These are phyloP conservation scores for Tubosaeta brunneosetosa DNA, from an alignment of 768 basidiomycete genomes.

Conservation along the genomic window DNA sequence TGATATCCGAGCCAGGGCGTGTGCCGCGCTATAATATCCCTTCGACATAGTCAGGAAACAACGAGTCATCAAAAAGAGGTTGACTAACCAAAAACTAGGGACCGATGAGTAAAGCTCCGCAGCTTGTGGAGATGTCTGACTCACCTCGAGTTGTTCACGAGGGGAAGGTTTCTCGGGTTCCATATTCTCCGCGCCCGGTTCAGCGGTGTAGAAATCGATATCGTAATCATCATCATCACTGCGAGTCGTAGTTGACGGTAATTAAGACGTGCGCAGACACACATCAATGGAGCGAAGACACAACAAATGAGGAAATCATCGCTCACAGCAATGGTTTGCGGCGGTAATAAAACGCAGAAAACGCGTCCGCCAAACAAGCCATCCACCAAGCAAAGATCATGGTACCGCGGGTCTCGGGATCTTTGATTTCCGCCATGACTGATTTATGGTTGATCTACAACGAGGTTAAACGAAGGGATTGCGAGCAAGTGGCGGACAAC, in stretches of 20 bases:
- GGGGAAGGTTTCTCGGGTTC: slow-evolving; percentile 56
- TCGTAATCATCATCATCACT: slow-evolving; percentile 86
- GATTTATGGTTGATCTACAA: slow-evolving; percentile 79
- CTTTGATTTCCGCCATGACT: slow-evolving; percentile 66
- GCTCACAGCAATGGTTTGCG: slow-evolving; percentile 72
- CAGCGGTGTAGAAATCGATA: slow-evolving; percentile 80
- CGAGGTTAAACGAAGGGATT: slow-evolving; percentile 4
- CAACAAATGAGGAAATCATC: not conserved
- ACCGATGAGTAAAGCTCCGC: slow-evolving; percentile 7
- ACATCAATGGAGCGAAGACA: slow-evolving; percentile 9
- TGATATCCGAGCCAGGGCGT: slow-evolving; percentile 77
- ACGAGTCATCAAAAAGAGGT: slow-evolving; percentile 4
- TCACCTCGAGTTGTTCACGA: slow-evolving; percentile 76
- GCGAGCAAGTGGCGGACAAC: slow-evolving; percentile 10
- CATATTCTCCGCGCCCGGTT: slow-evolving; percentile 50
- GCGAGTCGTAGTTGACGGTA: slow-evolving; percentile 17
- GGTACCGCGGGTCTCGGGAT: slow-evolving; percentile 71
- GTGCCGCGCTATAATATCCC: slow-evolving; percentile 82
- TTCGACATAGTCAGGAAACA: slow-evolving; percentile 27
- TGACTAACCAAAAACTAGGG: slow-evolving; percentile 62
- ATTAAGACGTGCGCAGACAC: slow-evolving; percentile 16
- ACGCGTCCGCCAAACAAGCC: slow-evolving; percentile 81
- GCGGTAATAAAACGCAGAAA: slow-evolving; percentile 78
- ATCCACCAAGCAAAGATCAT: slow-evolving; percentile 96
- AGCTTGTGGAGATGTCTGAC: slow-evolving; percentile 12